Evolutionary conservation across 106 monocot species (phyloP).

Genomic region (Alisma plantagoaquatica): DNA sequence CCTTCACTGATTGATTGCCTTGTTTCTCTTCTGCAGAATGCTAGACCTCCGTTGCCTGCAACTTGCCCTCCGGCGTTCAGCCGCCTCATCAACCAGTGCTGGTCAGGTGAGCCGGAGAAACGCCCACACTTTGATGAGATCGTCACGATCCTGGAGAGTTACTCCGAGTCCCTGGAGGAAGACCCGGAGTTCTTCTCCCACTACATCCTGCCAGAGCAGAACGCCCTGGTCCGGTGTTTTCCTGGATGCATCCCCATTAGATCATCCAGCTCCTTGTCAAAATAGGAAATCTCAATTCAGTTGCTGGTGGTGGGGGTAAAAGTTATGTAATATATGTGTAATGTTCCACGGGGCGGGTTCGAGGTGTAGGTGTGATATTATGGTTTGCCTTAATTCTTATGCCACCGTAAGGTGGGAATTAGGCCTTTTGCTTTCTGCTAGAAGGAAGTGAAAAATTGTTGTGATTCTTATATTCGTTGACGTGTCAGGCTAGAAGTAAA

Average conservation of each 20-base stretch:
- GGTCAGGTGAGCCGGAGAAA: conserved; percentile 65
- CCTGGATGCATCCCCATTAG: conserved; percentile 23
- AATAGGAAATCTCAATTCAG: too few relatives aligned
- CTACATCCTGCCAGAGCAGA: conserved; percentile 33
- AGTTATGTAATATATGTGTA: conserved; percentile 22
- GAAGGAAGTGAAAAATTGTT: too few relatives aligned
- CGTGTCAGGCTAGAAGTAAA: too few relatives aligned
- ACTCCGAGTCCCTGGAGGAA: conserved; percentile 32
- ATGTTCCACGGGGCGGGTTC: not conserved
- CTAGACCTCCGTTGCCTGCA: conserved; percentile 59
- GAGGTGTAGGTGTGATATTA: not conserved
- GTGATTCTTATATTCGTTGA: too few relatives aligned
- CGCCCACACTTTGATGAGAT: conserved; percentile 79
- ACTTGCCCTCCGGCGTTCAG: conserved; percentile 59
- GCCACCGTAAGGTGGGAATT: too few relatives aligned
- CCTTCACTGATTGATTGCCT: too few relatives aligned
- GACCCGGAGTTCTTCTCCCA: conserved; percentile 58
- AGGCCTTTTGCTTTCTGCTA: too few relatives aligned
- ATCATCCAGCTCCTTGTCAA: not conserved
- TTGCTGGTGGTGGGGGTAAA: too few relatives aligned
- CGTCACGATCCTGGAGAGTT: conserved; percentile 55
- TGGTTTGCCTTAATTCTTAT: too few relatives aligned
- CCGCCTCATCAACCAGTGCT: conserved; percentile 63
- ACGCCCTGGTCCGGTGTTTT: conserved; percentile 29
- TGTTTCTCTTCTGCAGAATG: conserved; percentile 42